phyloP scores from a whole-genome alignment of 2,329 filamentous ascomycete species.

The Ophiostoma sp. region DNA sequence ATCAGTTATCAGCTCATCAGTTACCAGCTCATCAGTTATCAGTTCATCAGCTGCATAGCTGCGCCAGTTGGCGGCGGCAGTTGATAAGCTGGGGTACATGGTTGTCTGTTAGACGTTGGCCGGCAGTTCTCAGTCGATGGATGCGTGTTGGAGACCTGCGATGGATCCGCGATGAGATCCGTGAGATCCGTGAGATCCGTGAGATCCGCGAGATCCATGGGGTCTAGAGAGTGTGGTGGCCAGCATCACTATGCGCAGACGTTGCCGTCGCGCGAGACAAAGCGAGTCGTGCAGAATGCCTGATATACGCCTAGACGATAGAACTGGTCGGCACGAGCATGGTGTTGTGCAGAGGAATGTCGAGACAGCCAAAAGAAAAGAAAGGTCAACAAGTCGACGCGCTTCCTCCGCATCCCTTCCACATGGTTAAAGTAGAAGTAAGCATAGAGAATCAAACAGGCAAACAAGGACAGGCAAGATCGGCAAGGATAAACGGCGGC shows the following conservation, averaged over 20 bases:
- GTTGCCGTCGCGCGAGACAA: neutral
- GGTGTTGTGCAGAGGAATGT: neutral
- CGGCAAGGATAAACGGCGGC: too few relatives aligned
- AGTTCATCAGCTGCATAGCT: too few relatives aligned
- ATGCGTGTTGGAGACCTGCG: neutral
- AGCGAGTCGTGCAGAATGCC: neutral
- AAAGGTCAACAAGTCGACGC: neutral
- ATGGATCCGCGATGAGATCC: neutral
- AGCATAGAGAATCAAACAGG: too few relatives aligned
- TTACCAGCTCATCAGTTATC: too few relatives aligned
- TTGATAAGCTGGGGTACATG: neutral
- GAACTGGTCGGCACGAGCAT: neutral
- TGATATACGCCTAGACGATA: neutral
- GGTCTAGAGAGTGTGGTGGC: too few relatives aligned
- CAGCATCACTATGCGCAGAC: neutral
- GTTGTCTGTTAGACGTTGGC: neutral
- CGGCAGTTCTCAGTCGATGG: neutral
- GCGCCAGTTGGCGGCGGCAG: neutral
- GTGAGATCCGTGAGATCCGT: too few relatives aligned
- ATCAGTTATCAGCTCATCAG: too few relatives aligned
- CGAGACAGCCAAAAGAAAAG: neutral
- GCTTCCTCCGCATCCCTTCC: neutral
- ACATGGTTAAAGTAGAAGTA: neutral
- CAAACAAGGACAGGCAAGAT: too few relatives aligned
- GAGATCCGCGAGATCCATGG: too few relatives aligned